Evolutionary conservation across 352 stramenopile species (phyloP), one percentile per base, ranked within the genome.

Genomic region (Phytophthora macrochlamydospora): DNA sequence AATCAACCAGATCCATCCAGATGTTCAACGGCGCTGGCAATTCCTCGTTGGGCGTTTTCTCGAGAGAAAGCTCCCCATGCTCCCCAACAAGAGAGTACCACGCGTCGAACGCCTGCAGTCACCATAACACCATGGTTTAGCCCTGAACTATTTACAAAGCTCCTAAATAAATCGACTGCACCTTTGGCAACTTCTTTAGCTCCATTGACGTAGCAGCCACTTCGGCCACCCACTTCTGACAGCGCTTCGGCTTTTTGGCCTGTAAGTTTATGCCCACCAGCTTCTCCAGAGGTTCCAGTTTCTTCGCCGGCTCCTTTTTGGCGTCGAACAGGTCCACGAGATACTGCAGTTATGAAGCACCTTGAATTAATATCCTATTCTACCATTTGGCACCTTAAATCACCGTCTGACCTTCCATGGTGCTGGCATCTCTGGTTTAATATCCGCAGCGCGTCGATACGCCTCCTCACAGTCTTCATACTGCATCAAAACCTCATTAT

Each of bases 191-290:
- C 49, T 80, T 54, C 42, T 91, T 90, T 44, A 91, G 57, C 43
- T 76, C 67, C 30, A 81, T 62, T 0, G 88, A 78, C 4, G 83
- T 85, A 2, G 62, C 45, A 1, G 88, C 86, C 4, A 93, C 64
- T 49, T 96, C 88, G 2, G 69, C 63, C 13, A 90, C 74, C 83
- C 87, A 90, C 52, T 96, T 96, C 59, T 96, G 88, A 42, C 80
- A 90, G 35, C 84, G 65, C 51, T 93, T 92, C 56, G 83, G 59
- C 57, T 94, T 96, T 46, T 90, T 83, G 5, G 69, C 79, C 55
- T 86, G 82, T 37, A 86, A 78, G 51, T 94, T 82, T 7, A 94
- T 88, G 9, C 66, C 56, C 44, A 90, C 75, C 14, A 96, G 83
- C 57, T 92, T 91, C 53, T 96, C 74, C 42, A 96, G 59, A 30